Evolutionary conservation across 306 rosid genomes (phyloP).

Genomic region (Rosa multiflora): DNA sequence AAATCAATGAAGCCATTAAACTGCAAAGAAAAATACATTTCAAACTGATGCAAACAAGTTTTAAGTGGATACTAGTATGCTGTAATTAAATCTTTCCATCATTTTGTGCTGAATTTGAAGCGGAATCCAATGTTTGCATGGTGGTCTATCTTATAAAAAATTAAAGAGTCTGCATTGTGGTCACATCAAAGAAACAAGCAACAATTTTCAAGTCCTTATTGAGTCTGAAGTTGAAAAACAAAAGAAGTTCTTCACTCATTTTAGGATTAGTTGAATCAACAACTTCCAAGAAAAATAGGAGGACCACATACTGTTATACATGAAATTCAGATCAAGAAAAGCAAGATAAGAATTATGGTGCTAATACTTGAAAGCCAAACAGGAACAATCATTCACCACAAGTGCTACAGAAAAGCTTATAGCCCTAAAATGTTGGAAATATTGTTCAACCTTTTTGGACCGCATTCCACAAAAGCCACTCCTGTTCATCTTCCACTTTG

Average conservation of each 20-base stretch:
- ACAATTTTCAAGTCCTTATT: not conserved
- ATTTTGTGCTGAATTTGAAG: not conserved
- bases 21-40: constrained; percentile 33
- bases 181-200: not conserved
- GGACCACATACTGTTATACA: not conserved
- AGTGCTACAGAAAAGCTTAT: constrained; percentile 3
- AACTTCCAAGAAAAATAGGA: not conserved
- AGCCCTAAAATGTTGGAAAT: constrained; percentile 12
- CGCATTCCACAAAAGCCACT: constrained; percentile 97
- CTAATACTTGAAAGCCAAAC: constrained; percentile 1
- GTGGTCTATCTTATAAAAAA: not conserved
- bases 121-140: not conserved
- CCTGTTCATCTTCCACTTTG: constrained; percentile 67
- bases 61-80: not conserved
- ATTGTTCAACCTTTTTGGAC: constrained; percentile 64
- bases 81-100: not conserved
- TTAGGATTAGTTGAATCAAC: not conserved
- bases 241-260: not conserved
- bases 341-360: not conserved
- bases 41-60: not conserved
- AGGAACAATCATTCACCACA: not conserved
- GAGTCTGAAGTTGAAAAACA: not conserved
- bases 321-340: not conserved
- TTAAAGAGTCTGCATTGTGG: not conserved
- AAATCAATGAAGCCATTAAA: constrained; percentile 84